Percentiles rank a stretch among this genome's conserved stretches.
Evolutionary conservation across 2,329 filamentous ascomycete genomes (phyloP).

Genomic region (Aspergillus candidus): DNA sequence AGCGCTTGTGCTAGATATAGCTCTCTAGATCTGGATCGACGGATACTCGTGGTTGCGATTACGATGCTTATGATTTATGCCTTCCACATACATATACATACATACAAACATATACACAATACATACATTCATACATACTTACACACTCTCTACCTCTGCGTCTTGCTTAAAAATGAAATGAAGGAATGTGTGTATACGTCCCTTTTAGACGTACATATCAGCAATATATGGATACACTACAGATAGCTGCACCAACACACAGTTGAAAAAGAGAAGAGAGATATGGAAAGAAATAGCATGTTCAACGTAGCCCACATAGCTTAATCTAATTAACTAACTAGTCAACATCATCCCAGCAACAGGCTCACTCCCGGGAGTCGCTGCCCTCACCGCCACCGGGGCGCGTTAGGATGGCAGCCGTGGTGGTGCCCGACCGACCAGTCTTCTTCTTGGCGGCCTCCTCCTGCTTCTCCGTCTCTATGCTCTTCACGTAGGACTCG

Average conservation of each 20-base stretch:
- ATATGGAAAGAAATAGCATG: constrained; percentile 16
- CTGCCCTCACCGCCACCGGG: constrained; percentile 39
- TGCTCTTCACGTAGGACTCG: constrained; percentile 95
- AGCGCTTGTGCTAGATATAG: constrained; percentile 62
- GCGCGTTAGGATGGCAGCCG: constrained; percentile 66
- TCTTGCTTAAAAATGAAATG: too few relatives aligned
- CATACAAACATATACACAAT: neutral
- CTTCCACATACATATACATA: neutral
- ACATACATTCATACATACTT: too few relatives aligned
- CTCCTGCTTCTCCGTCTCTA: constrained; percentile 98
- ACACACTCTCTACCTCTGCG: too few relatives aligned
- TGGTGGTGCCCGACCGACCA: constrained; percentile 45
- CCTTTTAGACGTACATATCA: too few relatives aligned
- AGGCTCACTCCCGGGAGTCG: constrained; percentile 14
- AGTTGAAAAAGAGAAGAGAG: neutral
- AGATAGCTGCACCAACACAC: neutral
- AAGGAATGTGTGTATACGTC: too few relatives aligned
- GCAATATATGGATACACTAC: constrained; percentile 3
- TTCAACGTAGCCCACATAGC: constrained; percentile 9
- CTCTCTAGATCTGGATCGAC: neutral
- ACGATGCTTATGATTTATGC: constrained; percentile 27
- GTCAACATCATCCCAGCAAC: constrained; percentile 6
- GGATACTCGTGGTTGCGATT: constrained; percentile 4
- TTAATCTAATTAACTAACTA: constrained; percentile 6
- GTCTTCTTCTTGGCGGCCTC: constrained; percentile 97